Conservation (phyloP, 176 grass and related monocot species). For the Carex myosuroides region DNA sequence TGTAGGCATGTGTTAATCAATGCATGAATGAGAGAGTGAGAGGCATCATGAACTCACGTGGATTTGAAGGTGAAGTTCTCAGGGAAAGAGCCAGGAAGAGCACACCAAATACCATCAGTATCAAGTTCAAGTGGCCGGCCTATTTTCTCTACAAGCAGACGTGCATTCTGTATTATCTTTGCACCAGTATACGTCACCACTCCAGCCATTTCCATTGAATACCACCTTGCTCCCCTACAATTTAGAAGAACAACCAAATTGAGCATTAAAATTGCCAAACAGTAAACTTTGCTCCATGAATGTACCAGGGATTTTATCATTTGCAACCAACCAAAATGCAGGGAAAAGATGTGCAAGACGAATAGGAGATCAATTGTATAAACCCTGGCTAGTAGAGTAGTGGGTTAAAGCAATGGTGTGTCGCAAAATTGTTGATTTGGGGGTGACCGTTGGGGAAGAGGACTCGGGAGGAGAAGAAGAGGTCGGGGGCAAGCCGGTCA, state of each 20-base stretch:
- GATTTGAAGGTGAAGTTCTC: constrained; percentile 94
- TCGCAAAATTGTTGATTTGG: no score
- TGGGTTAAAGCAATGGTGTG: background rate
- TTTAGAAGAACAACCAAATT: constrained; percentile 26
- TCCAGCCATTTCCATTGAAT: constrained; percentile 99
- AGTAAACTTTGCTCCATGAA: background rate
- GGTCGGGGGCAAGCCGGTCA: no score
- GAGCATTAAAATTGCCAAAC: constrained; percentile 16
- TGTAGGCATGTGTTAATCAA: background rate
- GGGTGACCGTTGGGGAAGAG: no score
- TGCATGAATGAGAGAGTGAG: background rate
- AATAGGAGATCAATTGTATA: background rate
- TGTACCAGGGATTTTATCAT: background rate
- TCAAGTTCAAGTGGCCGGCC: constrained; percentile 92
- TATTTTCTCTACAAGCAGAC: constrained; percentile 92
- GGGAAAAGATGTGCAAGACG: background rate
- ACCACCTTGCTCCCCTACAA: constrained; percentile 95
- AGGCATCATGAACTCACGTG: constrained; percentile 40
- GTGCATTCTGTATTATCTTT: constrained; percentile 95
- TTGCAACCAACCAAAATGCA: constrained; percentile 9
- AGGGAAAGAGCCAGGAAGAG: constrained; percentile 90
- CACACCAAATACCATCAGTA: constrained; percentile 99
- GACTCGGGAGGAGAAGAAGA: no score
- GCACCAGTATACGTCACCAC: constrained; percentile 99
- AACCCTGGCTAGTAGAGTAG: background rate